Base-by-base conservation (phyloP, 805 yeast genomes). In the Spathaspora arborariae region DNA sequence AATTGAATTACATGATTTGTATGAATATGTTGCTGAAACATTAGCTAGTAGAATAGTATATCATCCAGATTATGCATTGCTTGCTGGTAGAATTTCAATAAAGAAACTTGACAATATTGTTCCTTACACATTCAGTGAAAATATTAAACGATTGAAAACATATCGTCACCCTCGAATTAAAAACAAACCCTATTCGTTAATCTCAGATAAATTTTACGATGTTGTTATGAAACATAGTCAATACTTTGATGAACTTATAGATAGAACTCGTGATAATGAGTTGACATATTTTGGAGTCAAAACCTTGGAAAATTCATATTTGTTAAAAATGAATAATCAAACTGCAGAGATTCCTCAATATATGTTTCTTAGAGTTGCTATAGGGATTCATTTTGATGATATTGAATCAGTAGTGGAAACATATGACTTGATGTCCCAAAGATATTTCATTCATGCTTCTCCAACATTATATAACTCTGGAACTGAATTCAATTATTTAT, bases 401-500 rank as follows among this genome's bases (percentile, higher is more conserved):
- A 67, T 88, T 19, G 77, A 76, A 36, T 70, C 73, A 15, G 96
- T 81, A 3, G 58, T 83, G 10, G 96, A 91, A 65, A 89, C 97
- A 10, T 92, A 91, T 66, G 78, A 86, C 54, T 69, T 85, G 58
- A 91, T 92, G 97, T 88, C 96, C 4, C 72, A 75, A 57, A 86
- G 85, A 64, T 87, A 82, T 63, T 89, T 92, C 70, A 88, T 91
- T 42, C 98, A 92, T 62, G 97, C 96, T 3, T 88, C 97, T 6
- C 98, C 99, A 9, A 92, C 99, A 1, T 72, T 92, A 49, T 92
- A 87, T 76, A 91, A 91, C 58, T 88, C 97, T 1, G 98, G 97
- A 43, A 88, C 96, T 21, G 85, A 90, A 33, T 74, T 79, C 47
- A 86, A 94, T 21, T 88, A 81, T 63, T 78, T 92, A 75, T 88